phyloP scores from a whole-genome alignment of 116 monocot species.

The Thalassia testudinum region DNA sequence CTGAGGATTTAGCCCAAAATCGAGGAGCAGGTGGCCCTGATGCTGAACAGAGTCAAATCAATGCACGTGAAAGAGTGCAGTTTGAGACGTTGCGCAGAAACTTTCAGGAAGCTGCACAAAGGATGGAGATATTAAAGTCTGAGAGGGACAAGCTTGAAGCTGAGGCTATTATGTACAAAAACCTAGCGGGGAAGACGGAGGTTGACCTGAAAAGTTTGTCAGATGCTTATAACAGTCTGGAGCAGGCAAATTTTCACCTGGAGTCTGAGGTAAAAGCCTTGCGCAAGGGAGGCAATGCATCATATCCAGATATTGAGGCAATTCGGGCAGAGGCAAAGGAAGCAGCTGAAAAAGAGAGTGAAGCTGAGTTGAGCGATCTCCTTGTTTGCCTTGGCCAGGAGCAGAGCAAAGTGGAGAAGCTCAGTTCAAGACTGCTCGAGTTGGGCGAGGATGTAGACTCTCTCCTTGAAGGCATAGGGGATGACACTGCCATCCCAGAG shows the following conservation, averaged over 20 bases:
- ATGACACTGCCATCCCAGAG: conserved; percentile 35
- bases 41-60: conserved; percentile 33
- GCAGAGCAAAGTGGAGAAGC: conserved; percentile 90
- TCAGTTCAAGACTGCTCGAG: conserved; percentile 59
- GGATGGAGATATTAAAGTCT: conserved; percentile 38
- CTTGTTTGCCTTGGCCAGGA: conserved; percentile 97
- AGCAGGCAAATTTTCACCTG: conserved; percentile 55
- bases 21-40: conserved; percentile 19
- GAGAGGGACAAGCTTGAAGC: conserved; percentile 62
- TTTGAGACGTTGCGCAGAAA: conserved; percentile 50
- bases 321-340: conserved; percentile 66
- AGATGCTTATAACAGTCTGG: conserved; percentile 90
- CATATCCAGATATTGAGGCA: conserved; percentile 47
- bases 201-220: conserved; percentile 86
- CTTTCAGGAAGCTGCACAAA: conserved; percentile 48
- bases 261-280: conserved; percentile 54
- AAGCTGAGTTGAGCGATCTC: conserved; percentile 79
- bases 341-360: conserved; percentile 79
- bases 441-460: conserved; percentile 81
- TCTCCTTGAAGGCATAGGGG: conserved; percentile 84
- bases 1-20: conserved; percentile 58
- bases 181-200: conserved; percentile 59
- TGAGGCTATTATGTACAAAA: conserved; percentile 39
- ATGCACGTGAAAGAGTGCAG: conserved; percentile 47
- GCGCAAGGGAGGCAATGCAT: conserved; percentile 27